Evolutionary conservation across 1,284 basidiomycete species (phyloP), one percentile per base, ranked within the genome.

Genomic region (Fistulina hepatica): DNA sequence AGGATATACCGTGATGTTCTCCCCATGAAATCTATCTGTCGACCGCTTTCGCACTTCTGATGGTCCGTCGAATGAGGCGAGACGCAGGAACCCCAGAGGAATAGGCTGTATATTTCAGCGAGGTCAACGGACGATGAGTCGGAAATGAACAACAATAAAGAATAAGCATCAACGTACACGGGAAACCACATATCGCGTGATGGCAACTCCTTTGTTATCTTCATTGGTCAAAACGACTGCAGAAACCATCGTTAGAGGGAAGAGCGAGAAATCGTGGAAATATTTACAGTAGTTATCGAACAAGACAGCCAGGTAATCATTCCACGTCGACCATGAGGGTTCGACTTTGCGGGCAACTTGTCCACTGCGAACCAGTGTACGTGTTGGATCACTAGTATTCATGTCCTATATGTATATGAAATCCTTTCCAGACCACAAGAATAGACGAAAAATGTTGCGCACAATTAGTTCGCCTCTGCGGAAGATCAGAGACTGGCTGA

Each of bases 401-500:
- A 91, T 63, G 48, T 89, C 82, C 85, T 89, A 34, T 22, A 12
- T n/a, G n/a, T n/a, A n/a, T n/a, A n/a, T n/a, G n/a, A n/a, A n/a
- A n/a, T n/a, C n/a, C n/a, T n/a, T n/a, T n/a, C n/a, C n/a, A n/a
- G n/a, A n/a, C n/a, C n/a, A n/a, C n/a, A n/a, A n/a, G n/a, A n/a
- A 17, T 24, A 22, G 32, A 24, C 28, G 27, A 31, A 22, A 11
- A 36, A 32, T 36, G 32, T 27, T 13, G 56, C 67, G 44, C 52
- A 86, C 85, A 26, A 88, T 76, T 17, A 89, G 75, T 54, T 90
- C 86, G 24, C 81, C 85, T 43, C 69, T 75, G 50, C 74, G 72
- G 50, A 76, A 85, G 9, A 73, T 56, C 39, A 91, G 53, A 47
- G 71, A 79, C 58, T 90, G 83, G 44, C 74, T 75, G 2, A 89